phyloP scores from a whole-genome alignment of 2,329 filamentous ascomycete species.

The Ophiostoma perfectum region DNA sequence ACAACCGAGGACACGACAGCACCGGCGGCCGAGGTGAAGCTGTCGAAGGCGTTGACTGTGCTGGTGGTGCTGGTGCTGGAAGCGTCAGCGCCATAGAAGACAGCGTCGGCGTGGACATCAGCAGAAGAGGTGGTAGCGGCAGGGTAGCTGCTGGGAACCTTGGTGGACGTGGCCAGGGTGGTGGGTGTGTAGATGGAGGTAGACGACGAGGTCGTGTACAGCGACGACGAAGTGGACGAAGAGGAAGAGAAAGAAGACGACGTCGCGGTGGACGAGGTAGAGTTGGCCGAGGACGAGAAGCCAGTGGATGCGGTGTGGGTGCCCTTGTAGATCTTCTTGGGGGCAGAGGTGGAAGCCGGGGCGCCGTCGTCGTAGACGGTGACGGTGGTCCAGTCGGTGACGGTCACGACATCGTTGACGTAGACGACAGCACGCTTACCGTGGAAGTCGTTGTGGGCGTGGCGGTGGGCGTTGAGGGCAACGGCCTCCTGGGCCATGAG shows the following conservation, averaged over 20 bases:
- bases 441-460: conserved; percentile 36
- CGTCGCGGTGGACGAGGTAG: conserved; percentile 15
- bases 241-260: conserved; percentile 21
- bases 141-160: conserved; percentile 17
- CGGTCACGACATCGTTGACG: conserved; percentile 34
- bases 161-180: conserved; percentile 21
- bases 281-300: conserved; percentile 18
- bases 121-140: conserved; percentile 18
- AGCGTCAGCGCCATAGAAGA: background rate
- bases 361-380: conserved; percentile 36
- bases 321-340: conserved; percentile 26
- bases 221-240: conserved; percentile 18
- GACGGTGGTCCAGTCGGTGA: conserved; percentile 40
- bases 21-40: conserved; percentile 9
- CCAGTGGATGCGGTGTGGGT: conserved; percentile 19
- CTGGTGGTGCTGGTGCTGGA: background rate
- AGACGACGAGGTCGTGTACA: conserved; percentile 10
- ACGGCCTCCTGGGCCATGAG: conserved; percentile 41
- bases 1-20: too few species aligned
- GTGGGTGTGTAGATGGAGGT: conserved; percentile 19
- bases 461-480: conserved; percentile 41
- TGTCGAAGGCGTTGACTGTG: background rate
- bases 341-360: conserved; percentile 19
- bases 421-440: conserved; percentile 34
- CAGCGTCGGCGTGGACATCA: background rate